Evolutionary conservation across 257 asterid species (phyloP), one percentile per base, ranked within the genome.

Genomic region (Ballota nigra): DNA sequence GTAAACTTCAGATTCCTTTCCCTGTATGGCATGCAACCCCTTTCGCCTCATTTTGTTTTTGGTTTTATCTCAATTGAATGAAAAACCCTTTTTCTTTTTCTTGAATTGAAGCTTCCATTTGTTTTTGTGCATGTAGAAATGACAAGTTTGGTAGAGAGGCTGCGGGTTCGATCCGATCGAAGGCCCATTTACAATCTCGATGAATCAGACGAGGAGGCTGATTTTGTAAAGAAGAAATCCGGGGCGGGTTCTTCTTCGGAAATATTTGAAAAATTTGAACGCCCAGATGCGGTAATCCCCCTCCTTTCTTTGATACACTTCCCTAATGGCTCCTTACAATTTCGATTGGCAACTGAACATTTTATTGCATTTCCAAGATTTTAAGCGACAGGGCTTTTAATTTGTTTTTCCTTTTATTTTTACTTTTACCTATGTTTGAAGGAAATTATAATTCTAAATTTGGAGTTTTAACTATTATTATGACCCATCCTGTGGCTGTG

Each of bases 191-290:
- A 94, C 82, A 89, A 80, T 73, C 53, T 94, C 26, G 97, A 94
- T 23, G 98, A 94, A 11, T 94, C 98, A n/a, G 97, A 94, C 23
- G 97, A 94, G 1, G 98, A 94, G 68, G 66, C 75, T 80, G 85
- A 80, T 70, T 57, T 80, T 9, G 69, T 68, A 3, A 77, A 72
- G 75, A 69, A 71, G 74, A 78, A 80, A 72, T 47, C 77, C 16
- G 77, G 78, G 53, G n/a, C 72, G 49, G 78, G 68, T 24, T 36
- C 83, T 26, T 80, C 86, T 52, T 76, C 75, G 8, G 85, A 72
- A 16, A 51, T 51, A 36, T 11, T 76, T 40, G 86, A 82, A 77
- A 85, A 59, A 77, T 26, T 70, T n/a, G 79, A 82, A 58, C 80
- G 89, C 28, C 83, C 84, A 34, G 87, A 85, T 49, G 77, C 22